A percentile compares a stretch with the other conserved stretches of the same genome.
These are phyloP conservation scores for Chlorella sp. DNA, from an alignment of 139 green algal genomes.

Conservation along the genomic window DNA sequence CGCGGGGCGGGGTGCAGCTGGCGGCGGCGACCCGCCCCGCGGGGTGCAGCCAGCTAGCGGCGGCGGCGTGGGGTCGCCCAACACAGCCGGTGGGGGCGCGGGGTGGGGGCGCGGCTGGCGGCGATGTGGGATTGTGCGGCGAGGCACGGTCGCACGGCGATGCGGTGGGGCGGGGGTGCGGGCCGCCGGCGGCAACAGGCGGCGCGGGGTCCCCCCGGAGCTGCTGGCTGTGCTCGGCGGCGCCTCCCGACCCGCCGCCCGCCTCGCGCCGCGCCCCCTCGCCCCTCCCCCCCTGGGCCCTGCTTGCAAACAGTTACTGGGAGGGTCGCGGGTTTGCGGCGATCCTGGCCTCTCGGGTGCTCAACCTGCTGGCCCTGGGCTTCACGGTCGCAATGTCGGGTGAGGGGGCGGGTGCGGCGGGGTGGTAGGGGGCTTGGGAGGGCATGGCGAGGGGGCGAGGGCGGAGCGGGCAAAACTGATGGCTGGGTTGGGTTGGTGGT, in stretches of 20 bases:
- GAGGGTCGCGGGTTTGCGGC: slow-evolving; percentile 73
- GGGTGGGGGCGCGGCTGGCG: not conserved
- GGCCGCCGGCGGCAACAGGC: not conserved
- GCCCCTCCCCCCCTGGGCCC: not conserved
- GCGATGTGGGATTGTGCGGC: not conserved
- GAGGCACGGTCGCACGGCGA: not conserved
- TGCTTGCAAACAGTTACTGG: slow-evolving; percentile 67
- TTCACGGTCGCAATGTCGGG: slow-evolving; percentile 89
- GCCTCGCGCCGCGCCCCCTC: not conserved
- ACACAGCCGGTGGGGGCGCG: not conserved
- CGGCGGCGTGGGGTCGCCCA: not conserved
- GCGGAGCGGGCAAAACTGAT: too few relatives aligned
- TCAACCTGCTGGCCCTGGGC: slow-evolving; percentile 86
- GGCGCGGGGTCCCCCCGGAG: not conserved
- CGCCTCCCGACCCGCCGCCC: not conserved
- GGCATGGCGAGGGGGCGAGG: too few relatives aligned
- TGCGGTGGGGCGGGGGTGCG: not conserved
- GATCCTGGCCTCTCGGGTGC: slow-evolving; percentile 65
- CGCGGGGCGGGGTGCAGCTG: not conserved
- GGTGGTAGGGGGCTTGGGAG: not conserved
- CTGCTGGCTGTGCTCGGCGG: not conserved
- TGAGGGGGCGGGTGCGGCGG: not conserved
- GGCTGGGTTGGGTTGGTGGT: too few relatives aligned
- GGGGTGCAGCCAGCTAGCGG: not conserved
- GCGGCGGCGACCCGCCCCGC: not conserved